Evolutionary conservation across 202 grass and related monocot species (phyloP).

Genomic region (Dendrocalamus latiflorus): DNA sequence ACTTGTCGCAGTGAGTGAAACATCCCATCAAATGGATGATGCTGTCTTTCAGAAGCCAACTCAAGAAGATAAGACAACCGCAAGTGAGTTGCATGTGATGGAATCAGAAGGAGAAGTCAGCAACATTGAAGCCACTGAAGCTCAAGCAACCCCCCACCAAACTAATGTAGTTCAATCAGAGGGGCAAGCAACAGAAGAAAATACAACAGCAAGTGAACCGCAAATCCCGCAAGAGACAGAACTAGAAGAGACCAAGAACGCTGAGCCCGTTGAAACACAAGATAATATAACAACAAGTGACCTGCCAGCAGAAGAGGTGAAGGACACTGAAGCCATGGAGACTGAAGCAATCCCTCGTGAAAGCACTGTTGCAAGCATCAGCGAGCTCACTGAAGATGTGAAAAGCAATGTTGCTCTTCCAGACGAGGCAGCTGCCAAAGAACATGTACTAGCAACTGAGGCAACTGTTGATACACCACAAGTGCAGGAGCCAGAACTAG

Average conservation of each 20-base stretch:
- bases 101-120: constrained; percentile 12
- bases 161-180: neutral
- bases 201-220: neutral
- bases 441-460: constrained; percentile 1
- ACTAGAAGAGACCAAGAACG: constrained; percentile 18
- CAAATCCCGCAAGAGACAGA: constrained; percentile 14
- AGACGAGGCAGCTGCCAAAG: neutral
- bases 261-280: constrained; percentile 14
- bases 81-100: neutral
- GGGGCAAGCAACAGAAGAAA: constrained; percentile 22
- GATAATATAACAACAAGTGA: neutral
- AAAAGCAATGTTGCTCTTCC: constrained; percentile 2
- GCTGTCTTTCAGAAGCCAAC: neutral
- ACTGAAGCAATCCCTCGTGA: neutral
- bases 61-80: constrained; percentile 16
- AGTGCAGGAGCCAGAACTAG: neutral
- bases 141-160: neutral
- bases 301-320: constrained; percentile 11
- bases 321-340: neutral
- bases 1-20: neutral
- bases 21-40: constrained; percentile 1
- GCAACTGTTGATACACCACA: neutral
- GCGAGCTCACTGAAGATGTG: neutral
- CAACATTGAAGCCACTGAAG: constrained; percentile 25
- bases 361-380: neutral